Evolutionary conservation across 208 protist species (phyloP), one percentile per base, ranked within the genome.

Genomic region (Leishmania tarentolae): DNA sequence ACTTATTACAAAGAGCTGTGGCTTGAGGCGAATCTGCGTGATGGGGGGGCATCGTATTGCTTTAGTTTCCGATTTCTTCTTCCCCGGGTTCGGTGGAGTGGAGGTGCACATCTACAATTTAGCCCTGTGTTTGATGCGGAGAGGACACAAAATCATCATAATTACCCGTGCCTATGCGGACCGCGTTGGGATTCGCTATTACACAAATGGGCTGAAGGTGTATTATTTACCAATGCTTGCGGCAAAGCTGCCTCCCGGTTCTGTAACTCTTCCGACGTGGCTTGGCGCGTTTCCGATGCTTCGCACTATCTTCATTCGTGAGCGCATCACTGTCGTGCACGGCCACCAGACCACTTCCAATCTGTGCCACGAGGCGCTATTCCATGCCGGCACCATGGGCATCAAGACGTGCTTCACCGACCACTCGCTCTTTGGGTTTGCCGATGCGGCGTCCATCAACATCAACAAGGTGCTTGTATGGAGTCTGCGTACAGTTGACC

Each of bases 391-490:
- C 53, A 98, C 95, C 2, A 98, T 99, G 96, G 98, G 98, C 28
- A 92, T 99, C 78, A 97, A 93, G 74, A 95, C 95, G 13, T 96
- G 97, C 81, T 99, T 99, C 89, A 99, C 99, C 7, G 98, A 99
- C 83, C 99, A 99, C 92, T 99, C 98, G 5, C 91, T 99, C n/a
- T 99, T 99, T 87, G 99, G 99, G 24, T 99, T 99, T 88, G 96
- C 93, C 21, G 99, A 99, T 84, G 91, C 93, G 59, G 86, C 90
- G 65, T 98, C 92, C 42, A 98, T 99, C 77, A 92, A 98, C 81
- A 98, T 99, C 82, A 99, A 99, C 90, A 99, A 99, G 78, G 87
- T 99, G 21, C 91, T 99, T 17, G 97, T 99, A 80, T 99, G 98
- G 92, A 97, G 93, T 56, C 82, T 99, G 44, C 95, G 93, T 52